phyloP scores from a whole-genome alignment of 495 filamentous ascomycete genomes.

The Penicillium coprophilum region DNA sequence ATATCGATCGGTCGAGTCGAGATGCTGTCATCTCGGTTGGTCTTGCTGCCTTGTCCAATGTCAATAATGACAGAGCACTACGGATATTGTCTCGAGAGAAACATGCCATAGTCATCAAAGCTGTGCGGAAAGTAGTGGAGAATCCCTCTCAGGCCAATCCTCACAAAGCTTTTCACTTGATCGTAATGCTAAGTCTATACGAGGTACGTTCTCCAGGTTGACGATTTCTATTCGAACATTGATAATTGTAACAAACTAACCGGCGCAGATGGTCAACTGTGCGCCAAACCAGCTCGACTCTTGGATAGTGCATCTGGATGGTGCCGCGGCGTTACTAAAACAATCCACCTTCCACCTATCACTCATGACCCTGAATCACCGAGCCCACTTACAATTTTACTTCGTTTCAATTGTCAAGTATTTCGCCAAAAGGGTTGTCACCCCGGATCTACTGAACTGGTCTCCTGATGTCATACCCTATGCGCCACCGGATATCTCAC shows the following conservation, averaged over 20 bases:
- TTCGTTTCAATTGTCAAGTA: slow-evolving; percentile 26
- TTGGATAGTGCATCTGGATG: slow-evolving; percentile 27
- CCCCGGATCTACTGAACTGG: slow-evolving; percentile 18
- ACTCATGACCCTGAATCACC: slow-evolving; percentile 7
- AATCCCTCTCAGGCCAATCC: slow-evolving; percentile 16
- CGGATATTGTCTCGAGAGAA: slow-evolving; percentile 23
- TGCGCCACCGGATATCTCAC: slow-evolving; percentile 4
- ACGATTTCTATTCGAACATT: not conserved
- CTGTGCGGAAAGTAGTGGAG: slow-evolving; percentile 21
- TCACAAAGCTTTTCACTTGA: slow-evolving; percentile 15
- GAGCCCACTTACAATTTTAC: slow-evolving; percentile 23
- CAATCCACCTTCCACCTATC: slow-evolving; percentile 11
- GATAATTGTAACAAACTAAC: not conserved
- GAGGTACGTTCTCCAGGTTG: slow-evolving; percentile 18
- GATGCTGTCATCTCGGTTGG: slow-evolving; percentile 28
- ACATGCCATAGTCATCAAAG: slow-evolving; percentile 19
- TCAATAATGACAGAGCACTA: slow-evolving; percentile 21
- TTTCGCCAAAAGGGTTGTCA: slow-evolving; percentile 12
- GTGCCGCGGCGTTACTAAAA: slow-evolving; percentile 21
- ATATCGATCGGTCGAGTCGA: slow-evolving; percentile 12
- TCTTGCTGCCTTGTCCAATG: slow-evolving; percentile 28
- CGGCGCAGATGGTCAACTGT: slow-evolving; percentile 27
- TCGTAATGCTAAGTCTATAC: slow-evolving; percentile 25
- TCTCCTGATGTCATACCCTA: slow-evolving; percentile 8
- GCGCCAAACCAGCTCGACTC: slow-evolving; percentile 14